Evolutionary conservation across 2,329 filamentous ascomycete species (phyloP).

Genomic region (Exophiala spinifera): DNA sequence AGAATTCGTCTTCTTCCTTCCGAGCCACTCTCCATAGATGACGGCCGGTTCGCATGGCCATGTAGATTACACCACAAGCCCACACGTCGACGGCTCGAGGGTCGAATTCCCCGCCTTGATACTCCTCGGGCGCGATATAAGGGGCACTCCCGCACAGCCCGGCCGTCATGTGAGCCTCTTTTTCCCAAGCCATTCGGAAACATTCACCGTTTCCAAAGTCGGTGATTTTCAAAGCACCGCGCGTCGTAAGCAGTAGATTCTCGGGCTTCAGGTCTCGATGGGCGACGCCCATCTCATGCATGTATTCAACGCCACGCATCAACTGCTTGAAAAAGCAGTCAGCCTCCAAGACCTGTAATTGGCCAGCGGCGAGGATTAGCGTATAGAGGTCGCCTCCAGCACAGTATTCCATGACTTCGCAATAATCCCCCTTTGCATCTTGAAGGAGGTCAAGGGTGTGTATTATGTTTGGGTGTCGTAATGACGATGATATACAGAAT

Average conservation of each 20-base stretch:
- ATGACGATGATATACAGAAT: constrained; percentile 95
- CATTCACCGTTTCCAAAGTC: constrained; percentile 99
- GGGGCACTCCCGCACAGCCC: constrained; percentile 94
- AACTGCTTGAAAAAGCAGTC: constrained; percentile 99
- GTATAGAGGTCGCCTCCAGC: constrained; percentile 95
- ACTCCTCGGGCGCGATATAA: constrained; percentile 97
- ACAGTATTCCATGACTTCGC: constrained; percentile 99
- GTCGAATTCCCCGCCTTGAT: constrained; percentile 92
- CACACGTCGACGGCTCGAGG: constrained; percentile 96
- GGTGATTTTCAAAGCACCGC: constrained; percentile 92
- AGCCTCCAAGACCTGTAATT: constrained; percentile 86
- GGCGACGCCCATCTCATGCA: constrained; percentile 98
- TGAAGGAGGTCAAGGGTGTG: constrained; percentile 93
- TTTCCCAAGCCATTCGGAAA: constrained; percentile 99
- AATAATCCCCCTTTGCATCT: constrained; percentile 95
- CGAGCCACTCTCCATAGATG: constrained; percentile 97
- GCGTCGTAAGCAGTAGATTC: constrained; percentile 88
- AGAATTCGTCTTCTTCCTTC: constrained; percentile 96
- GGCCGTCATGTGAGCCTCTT: constrained; percentile 95
- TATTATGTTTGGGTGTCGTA: constrained; percentile 96
- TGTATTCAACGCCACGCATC: constrained; percentile 98
- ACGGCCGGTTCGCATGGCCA: constrained; percentile 96
- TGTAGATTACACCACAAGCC: constrained; percentile 98
- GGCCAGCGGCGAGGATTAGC: constrained; percentile 82
- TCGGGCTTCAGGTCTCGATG: constrained; percentile 96